Conservation (phyloP, 257 asterid genomes). For the Nicotiana benthamiana region DNA sequence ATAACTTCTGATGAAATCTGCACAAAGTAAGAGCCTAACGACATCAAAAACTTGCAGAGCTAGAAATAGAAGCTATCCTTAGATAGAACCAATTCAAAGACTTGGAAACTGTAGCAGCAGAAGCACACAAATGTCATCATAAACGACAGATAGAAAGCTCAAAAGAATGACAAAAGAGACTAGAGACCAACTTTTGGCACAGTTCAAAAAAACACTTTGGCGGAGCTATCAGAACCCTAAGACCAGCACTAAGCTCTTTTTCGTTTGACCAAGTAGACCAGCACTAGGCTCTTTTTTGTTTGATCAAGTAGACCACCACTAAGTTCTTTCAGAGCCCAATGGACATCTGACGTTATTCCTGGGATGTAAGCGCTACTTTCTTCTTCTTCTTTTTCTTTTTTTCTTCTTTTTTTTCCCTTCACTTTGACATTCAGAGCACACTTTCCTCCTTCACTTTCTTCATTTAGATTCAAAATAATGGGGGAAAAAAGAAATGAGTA, state of each 20-base stretch:
- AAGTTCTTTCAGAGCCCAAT: neutral
- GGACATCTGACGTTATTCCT: neutral
- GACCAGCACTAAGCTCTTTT: neutral
- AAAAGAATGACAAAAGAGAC: neutral
- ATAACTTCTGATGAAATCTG: constrained; percentile 48
- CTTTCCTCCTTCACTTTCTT: too few relatives aligned
- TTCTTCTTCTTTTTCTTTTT: too few relatives aligned
- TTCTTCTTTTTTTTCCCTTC: too few relatives aligned
- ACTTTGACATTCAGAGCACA: too few relatives aligned
- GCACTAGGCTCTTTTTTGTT: too few relatives aligned
- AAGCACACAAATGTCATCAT: neutral
- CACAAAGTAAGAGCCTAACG: constrained; percentile 17
- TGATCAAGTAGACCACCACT: neutral
- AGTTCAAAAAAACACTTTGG: neutral
- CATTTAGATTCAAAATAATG: too few relatives aligned
- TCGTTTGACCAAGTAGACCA: too few relatives aligned
- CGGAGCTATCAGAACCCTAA: neutral
- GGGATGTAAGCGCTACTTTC: too few relatives aligned
- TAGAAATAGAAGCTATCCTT: neutral
- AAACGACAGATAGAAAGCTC: neutral
- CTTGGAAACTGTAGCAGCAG: neutral
- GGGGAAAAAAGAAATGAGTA: too few relatives aligned
- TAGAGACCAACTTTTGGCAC: neutral
- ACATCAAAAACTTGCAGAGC: neutral
- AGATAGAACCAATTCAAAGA: neutral